phyloP scores from a whole-genome alignment of 805 yeast species.

The Candida morakotiae region DNA sequence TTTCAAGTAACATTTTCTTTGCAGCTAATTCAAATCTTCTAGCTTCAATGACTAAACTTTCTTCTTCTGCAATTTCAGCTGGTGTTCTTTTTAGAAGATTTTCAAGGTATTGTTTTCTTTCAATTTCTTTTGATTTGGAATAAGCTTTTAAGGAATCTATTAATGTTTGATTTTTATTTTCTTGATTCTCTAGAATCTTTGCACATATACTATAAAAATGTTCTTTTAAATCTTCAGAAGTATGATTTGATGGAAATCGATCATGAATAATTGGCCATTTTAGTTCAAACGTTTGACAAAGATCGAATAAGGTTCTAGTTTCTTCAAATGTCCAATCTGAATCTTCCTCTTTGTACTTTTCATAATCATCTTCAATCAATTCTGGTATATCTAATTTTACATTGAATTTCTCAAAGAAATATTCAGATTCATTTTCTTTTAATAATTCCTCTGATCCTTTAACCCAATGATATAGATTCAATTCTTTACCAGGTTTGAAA shows the following conservation, averaged over 20 bases:
- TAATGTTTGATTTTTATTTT: conserved; percentile 40
- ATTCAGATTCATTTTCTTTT: conserved; percentile 34
- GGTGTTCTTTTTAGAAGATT: conserved; percentile 80
- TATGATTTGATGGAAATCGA: conserved; percentile 43
- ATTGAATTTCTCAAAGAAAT: conserved; percentile 73
- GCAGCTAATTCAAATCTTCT: conserved; percentile 89
- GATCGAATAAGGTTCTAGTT: conserved; percentile 70
- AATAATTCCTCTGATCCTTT: conserved; percentile 57
- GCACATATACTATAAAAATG: conserved; percentile 72
- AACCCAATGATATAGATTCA: conserved; percentile 76
- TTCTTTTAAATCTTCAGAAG: conserved; percentile 78
- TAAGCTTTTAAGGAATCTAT: conserved; percentile 60
- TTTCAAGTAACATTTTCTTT: conserved; percentile 77
- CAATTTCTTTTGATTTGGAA: conserved; percentile 67
- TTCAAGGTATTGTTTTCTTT: conserved; percentile 76
- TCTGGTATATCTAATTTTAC: conserved; percentile 65
- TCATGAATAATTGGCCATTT: conserved; percentile 69
- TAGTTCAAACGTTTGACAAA: conserved; percentile 58
- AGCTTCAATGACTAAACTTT: conserved; percentile 88
- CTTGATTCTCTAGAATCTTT: conserved; percentile 42
- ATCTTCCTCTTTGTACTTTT: conserved; percentile 41
- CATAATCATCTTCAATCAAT: conserved; percentile 55
- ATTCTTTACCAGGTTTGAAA: conserved; percentile 52
- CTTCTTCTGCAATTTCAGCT: conserved; percentile 97
- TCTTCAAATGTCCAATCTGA: conserved; percentile 74